Evolutionary conservation across 495 filamentous ascomycete genomes (phyloP).

Genomic region (Bombardia bombarda): DNA sequence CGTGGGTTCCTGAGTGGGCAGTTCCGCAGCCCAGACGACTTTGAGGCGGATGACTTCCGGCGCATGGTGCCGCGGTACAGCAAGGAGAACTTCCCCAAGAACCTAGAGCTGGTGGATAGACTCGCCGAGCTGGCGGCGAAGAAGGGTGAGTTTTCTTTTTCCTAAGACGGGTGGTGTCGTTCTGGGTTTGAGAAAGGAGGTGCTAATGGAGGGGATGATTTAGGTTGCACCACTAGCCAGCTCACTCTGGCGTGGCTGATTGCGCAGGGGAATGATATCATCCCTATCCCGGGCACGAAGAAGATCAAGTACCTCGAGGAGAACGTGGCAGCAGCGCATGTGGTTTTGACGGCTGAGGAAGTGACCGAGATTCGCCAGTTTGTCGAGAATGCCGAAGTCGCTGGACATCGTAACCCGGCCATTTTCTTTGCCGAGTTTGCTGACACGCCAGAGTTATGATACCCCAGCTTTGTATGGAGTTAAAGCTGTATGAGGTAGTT

Average conservation of each 20-base stretch:
- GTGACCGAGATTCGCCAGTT: slow-evolving; percentile 30
- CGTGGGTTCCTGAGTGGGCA: slow-evolving; percentile 39
- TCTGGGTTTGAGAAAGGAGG: neutral
- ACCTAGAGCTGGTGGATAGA: slow-evolving; percentile 41
- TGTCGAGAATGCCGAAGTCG: slow-evolving; percentile 7
- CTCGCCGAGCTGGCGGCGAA: slow-evolving; percentile 36
- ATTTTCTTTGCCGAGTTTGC: slow-evolving; percentile 14
- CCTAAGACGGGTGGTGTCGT: neutral
- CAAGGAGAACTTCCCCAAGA: slow-evolving; percentile 48
- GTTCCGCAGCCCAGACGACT: slow-evolving; percentile 23
- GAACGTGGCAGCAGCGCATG: slow-evolving; percentile 40
- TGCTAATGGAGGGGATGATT: no score
- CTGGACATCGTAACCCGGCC: slow-evolving; percentile 6
- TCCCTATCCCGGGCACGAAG: slow-evolving; percentile 52
- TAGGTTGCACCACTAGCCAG: slow-evolving; percentile 36
- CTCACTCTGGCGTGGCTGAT: slow-evolving; percentile 50
- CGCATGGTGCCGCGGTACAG: slow-evolving; percentile 33
- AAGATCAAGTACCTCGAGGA: slow-evolving; percentile 49
- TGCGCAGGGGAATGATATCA: slow-evolving; percentile 47
- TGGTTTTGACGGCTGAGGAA: slow-evolving; percentile 38
- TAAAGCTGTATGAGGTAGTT: no score
- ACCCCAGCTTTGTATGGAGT: no score
- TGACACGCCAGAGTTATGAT: slow-evolving; percentile 12
- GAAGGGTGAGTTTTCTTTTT: slow-evolving; percentile 17
- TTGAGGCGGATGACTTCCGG: slow-evolving; percentile 34